Percentiles rank a stretch among this genome's conserved stretches.
phyloP scores from a whole-genome alignment of 441 rosid species.

The Corymbia citriodora region DNA sequence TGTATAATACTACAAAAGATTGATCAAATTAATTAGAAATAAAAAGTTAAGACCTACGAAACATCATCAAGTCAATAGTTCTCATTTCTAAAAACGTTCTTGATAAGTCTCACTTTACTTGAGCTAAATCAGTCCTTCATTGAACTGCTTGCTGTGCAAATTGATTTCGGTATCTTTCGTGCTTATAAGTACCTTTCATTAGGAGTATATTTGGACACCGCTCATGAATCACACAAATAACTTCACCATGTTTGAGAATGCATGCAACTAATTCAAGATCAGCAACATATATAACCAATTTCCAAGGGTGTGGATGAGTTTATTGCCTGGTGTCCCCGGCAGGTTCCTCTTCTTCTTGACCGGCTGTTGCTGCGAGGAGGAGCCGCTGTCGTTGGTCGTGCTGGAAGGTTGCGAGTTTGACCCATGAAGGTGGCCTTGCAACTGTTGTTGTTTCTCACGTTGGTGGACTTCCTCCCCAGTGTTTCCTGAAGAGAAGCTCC shows the following conservation, averaged over 20 bases:
- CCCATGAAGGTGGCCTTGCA: slow-evolving; percentile 18
- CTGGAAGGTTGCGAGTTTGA: slow-evolving; percentile 17
- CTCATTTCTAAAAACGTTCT: not conserved
- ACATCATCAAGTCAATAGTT: not conserved
- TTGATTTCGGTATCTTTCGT: not conserved
- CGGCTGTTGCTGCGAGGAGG: slow-evolving; percentile 27
- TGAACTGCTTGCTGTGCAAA: not conserved
- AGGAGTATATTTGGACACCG: not conserved
- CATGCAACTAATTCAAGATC: not conserved
- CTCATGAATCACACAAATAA: not conserved
- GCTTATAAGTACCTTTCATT: not conserved
- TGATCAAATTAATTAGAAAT: not conserved
- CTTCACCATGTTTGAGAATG: not conserved
- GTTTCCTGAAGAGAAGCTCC: slow-evolving; percentile 63
- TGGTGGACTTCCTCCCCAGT: slow-evolving; percentile 49
- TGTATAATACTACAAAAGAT: not conserved
- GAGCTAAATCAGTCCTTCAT: not conserved
- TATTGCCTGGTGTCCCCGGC: slow-evolving; percentile 73
- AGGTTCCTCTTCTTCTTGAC: slow-evolving; percentile 63
- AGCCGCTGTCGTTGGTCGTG: slow-evolving; percentile 22
- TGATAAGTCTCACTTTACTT: not conserved
- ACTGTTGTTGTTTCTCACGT: slow-evolving; percentile 22
- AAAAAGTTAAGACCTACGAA: not conserved
- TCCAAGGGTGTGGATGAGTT: not conserved
- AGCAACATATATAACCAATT: not conserved